A percentile compares a stretch with the other conserved stretches of the same genome.
phyloP scores from a whole-genome alignment of 495 filamentous ascomycete genomes.

The Penicillium turbatum region DNA sequence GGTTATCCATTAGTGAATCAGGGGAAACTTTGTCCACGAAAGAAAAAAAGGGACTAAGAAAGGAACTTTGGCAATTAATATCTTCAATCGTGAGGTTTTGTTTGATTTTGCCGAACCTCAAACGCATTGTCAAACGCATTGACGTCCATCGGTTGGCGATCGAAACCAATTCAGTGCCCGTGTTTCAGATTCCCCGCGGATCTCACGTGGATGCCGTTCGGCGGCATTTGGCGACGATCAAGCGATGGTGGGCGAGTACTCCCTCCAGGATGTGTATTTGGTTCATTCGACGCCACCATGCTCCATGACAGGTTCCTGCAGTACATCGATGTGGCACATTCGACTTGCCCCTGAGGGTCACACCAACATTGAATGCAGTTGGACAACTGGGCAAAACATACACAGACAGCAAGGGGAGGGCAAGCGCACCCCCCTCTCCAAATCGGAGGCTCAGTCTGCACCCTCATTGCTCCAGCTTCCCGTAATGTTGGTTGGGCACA shows the following conservation, averaged over 20 bases:
- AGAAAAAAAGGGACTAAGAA: not conserved
- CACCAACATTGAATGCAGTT: conserved; percentile 2
- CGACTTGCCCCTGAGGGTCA: conserved; percentile 1
- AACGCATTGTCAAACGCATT: not conserved
- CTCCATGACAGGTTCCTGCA: conserved; percentile 1
- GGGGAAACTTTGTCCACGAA: conserved; percentile 13
- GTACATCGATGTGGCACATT: not conserved
- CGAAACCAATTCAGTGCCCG: conserved; percentile 8
- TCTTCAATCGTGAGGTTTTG: no score
- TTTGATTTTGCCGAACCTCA: not conserved
- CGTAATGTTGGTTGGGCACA: conserved; percentile 5
- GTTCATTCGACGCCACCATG: conserved; percentile 7
- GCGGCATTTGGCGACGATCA: conserved; percentile 25
- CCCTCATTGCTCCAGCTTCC: conserved; percentile 1
- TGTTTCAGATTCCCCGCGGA: conserved; percentile 29
- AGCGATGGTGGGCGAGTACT: not conserved
- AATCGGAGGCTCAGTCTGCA: conserved; percentile 1
- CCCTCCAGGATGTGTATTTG: not conserved
- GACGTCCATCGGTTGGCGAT: not conserved
- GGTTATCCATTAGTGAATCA: conserved; percentile 21
- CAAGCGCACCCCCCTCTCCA: conserved; percentile 1
- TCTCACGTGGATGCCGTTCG: conserved; percentile 29
- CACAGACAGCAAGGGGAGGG: conserved; percentile 14
- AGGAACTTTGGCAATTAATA: not conserved
- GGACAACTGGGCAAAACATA: not conserved